phyloP scores from a whole-genome alignment of 2,329 filamentous ascomycete genomes.

The Penicillium sp. region DNA sequence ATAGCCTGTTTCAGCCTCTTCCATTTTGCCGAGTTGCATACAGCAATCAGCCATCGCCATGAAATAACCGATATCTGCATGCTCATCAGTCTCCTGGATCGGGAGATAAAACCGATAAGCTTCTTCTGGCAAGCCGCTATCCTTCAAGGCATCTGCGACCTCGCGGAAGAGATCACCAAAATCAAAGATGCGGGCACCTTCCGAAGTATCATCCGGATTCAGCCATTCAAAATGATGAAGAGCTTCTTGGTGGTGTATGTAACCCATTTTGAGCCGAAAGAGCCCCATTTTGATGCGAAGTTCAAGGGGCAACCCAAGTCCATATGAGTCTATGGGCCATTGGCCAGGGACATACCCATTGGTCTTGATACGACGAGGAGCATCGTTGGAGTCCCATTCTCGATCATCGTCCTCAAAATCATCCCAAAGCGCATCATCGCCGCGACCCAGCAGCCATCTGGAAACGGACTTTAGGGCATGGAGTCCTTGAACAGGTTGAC shows the following conservation, averaged over 20 bases:
- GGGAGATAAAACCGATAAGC: conserved; percentile 61
- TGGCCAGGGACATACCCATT: conserved; percentile 59
- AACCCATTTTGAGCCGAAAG: conserved; percentile 72
- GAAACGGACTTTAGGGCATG: conserved; percentile 68
- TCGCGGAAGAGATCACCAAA: conserved; percentile 81
- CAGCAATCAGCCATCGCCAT: conserved; percentile 62
- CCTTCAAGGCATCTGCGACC: conserved; percentile 60
- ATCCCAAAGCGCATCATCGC: conserved; percentile 77
- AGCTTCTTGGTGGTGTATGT: conserved; percentile 67
- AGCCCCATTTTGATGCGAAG: conserved; percentile 80
- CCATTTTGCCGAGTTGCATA: conserved; percentile 60
- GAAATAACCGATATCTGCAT: conserved; percentile 52
- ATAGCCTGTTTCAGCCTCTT: conserved; percentile 75
- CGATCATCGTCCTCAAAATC: conserved; percentile 70
- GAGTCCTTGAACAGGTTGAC: conserved; percentile 66
- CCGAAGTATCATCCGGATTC: conserved; percentile 59
- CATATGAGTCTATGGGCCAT: conserved; percentile 64
- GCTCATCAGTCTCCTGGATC: conserved; percentile 48
- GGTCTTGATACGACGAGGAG: conserved; percentile 63
- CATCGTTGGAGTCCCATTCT: conserved; percentile 80
- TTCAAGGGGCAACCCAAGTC: conserved; percentile 73
- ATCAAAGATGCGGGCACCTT: conserved; percentile 57
- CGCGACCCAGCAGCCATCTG: conserved; percentile 79
- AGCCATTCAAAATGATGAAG: conserved; percentile 69
- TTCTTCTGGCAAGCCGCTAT: conserved; percentile 52